These are phyloP conservation scores for Amaranthus tricolor DNA, from an alignment of 179 eudicot genomes.

Conservation along the genomic window DNA sequence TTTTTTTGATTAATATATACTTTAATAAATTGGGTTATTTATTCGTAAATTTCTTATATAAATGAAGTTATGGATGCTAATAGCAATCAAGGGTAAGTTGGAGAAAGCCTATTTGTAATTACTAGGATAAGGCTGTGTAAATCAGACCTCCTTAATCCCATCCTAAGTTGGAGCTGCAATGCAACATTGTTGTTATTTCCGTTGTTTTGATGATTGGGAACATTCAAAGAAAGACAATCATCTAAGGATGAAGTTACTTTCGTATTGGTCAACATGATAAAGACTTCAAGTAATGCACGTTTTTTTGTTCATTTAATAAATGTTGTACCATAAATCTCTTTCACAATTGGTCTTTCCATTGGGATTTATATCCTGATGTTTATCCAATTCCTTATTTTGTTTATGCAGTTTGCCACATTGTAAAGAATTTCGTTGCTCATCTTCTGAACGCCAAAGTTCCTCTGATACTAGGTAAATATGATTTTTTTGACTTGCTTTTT, in stretches of 20 bases:
- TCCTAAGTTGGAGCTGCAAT: not conserved
- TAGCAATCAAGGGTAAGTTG: no score
- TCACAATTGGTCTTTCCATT: not conserved
- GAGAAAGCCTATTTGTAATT: no score
- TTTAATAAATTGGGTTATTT: no score
- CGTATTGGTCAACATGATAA: not conserved
- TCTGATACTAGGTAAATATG: slow-evolving; percentile 68
- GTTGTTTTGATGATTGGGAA: not conserved
- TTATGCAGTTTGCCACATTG: slow-evolving; percentile 84
- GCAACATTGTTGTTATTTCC: not conserved
- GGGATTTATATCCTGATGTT: slow-evolving; percentile 13
- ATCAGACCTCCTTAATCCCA: no score
- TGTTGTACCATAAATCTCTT: not conserved
- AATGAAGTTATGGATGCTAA: no score
- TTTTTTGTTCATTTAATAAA: not conserved
- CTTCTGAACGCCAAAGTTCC: slow-evolving; percentile 72
- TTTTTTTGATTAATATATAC: no score
- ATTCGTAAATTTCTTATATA: no score
- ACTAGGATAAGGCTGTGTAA: no score
- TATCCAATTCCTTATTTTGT: slow-evolving; percentile 11
- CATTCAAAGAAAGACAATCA: not conserved
- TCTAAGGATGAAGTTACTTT: not conserved
- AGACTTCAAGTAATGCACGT: no score
- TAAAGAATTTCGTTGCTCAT: slow-evolving; percentile 78
- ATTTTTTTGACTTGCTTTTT: not conserved